Percentiles rank a stretch among this genome's conserved stretches.
These are phyloP conservation scores for Arachis hypogaea DNA, from an alignment of 306 rosid species.

Conservation along the genomic window DNA sequence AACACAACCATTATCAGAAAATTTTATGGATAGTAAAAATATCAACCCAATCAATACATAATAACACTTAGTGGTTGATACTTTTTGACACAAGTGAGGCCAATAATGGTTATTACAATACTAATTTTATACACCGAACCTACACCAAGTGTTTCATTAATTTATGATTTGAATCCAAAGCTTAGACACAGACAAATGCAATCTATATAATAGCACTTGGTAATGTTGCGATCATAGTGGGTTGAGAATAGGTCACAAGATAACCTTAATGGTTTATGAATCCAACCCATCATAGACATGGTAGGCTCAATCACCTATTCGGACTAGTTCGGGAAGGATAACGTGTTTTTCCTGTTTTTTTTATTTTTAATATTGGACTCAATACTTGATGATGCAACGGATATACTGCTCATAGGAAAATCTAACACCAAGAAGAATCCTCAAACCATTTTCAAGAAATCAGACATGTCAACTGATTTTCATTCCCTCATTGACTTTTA, in stretches of 20 bases:
- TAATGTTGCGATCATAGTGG: neutral
- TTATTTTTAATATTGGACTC: conserved; percentile 11
- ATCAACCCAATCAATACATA: too few relatives aligned
- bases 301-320: conserved; percentile 5
- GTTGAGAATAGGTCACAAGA: neutral
- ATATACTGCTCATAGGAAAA: conserved; percentile 4
- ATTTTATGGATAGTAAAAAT: too few relatives aligned
- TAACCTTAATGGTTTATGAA: neutral
- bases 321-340: conserved; percentile 9
- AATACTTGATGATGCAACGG: conserved; percentile 10
- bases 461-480: conserved; percentile 8
- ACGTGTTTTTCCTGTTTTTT: neutral
- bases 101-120: conserved; percentile 12
- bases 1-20: too few relatives aligned
- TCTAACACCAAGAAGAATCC: neutral
- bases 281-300: conserved; percentile 7
- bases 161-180: conserved; percentile 23
- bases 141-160: conserved; percentile 16
- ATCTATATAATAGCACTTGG: conserved; percentile 19
- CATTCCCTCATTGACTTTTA: neutral
- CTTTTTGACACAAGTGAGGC: neutral
- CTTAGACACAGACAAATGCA: neutral
- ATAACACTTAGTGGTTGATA: neutral
- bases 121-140: conserved; percentile 2
- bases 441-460: neutral